Percentiles rank a stretch among this genome's conserved stretches.
Conservation (phyloP, 1,284 basidiomycete species). For the Cerioporus squamosus region DNA sequence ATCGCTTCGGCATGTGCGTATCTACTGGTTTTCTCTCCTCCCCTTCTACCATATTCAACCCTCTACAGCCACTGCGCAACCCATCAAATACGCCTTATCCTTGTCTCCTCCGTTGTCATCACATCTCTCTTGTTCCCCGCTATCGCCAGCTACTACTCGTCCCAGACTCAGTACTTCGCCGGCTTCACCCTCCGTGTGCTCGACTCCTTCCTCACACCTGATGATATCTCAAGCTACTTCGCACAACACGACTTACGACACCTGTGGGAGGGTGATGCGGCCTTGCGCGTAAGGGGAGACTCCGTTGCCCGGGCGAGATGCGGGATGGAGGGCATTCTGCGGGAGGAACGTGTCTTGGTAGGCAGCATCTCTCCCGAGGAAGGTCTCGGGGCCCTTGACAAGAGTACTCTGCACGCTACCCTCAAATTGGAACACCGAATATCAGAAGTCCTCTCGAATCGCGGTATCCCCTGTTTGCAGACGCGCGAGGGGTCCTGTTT, state of each 20-base stretch:
- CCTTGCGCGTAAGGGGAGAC: slow-evolving; percentile 68
- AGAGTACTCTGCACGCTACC: slow-evolving; percentile 62
- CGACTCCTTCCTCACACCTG: slow-evolving; percentile 60
- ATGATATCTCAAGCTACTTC: slow-evolving; percentile 52
- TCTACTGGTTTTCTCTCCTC: slow-evolving; percentile 7
- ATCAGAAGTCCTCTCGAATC: slow-evolving; percentile 45
- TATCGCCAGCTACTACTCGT: slow-evolving; percentile 81
- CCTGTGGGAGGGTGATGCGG: slow-evolving; percentile 67
- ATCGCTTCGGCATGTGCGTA: slow-evolving; percentile 77
- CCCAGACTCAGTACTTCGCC: slow-evolving; percentile 65
- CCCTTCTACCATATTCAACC: slow-evolving; percentile 11
- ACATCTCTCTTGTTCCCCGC: slow-evolving; percentile 95
- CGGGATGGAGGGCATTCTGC: slow-evolving; percentile 70
- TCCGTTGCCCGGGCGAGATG: slow-evolving; percentile 75
- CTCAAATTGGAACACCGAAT: slow-evolving; percentile 66
- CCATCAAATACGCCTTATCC: slow-evolving; percentile 91
- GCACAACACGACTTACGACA: slow-evolving; percentile 67
- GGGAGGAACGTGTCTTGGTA: slow-evolving; percentile 79
- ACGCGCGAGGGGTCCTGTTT: slow-evolving; percentile 58
- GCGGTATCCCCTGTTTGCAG: slow-evolving; percentile 55
- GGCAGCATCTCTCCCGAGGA: slow-evolving; percentile 56
- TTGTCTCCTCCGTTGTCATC: slow-evolving; percentile 94
- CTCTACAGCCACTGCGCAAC: slow-evolving; percentile 76
- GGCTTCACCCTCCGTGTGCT: slow-evolving; percentile 58
- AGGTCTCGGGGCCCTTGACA: slow-evolving; percentile 59